Evolutionary conservation across 768 basidiomycete species (phyloP).

Genomic region (Sutorius australiensis): DNA sequence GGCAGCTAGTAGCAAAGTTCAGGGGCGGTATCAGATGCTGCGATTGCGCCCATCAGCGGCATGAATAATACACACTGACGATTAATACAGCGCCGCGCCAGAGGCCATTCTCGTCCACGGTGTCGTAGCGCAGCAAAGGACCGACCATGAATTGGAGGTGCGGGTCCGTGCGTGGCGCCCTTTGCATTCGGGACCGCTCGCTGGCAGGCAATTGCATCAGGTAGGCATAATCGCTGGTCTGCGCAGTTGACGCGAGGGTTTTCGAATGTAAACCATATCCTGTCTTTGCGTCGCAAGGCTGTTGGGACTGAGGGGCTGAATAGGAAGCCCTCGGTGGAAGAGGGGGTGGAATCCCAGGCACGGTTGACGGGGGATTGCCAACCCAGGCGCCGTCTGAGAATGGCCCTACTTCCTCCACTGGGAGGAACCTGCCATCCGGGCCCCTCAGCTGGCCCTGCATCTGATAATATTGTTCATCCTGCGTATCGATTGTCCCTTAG

Average conservation of each 20-base stretch:
- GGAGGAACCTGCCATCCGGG: conserved; percentile 47
- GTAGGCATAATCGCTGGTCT: conserved; percentile 23
- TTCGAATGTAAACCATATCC: conserved; percentile 26
- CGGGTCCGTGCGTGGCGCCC: conserved; percentile 69
- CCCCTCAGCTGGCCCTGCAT: conserved; percentile 33
- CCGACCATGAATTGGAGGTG: conserved; percentile 90
- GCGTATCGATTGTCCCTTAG: background rate
- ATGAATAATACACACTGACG: conserved; percentile 73
- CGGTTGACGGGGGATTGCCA: conserved; percentile 47
- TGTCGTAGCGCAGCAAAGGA: conserved; percentile 87
- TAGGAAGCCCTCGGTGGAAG: conserved; percentile 43
- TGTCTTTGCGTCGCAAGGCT: conserved; percentile 21
- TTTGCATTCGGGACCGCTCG: conserved; percentile 59
- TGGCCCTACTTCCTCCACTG: conserved; percentile 58
- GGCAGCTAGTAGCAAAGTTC: conserved; percentile 45
- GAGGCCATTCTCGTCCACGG: conserved; percentile 67
- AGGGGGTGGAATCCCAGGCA: conserved; percentile 34
- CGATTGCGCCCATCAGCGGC: background rate
- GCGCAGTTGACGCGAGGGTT: conserved; percentile 1
- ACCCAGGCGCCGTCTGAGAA: conserved; percentile 55
- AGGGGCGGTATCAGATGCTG: background rate
- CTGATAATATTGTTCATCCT: conserved; percentile 31
- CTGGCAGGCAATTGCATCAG: conserved; percentile 54
- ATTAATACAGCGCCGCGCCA: conserved; percentile 90
- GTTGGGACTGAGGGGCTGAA: conserved; percentile 1